These are phyloP conservation scores for Ensete ventricosum DNA, from an alignment of 176 grass and related monocot species.

Conservation along the genomic window DNA sequence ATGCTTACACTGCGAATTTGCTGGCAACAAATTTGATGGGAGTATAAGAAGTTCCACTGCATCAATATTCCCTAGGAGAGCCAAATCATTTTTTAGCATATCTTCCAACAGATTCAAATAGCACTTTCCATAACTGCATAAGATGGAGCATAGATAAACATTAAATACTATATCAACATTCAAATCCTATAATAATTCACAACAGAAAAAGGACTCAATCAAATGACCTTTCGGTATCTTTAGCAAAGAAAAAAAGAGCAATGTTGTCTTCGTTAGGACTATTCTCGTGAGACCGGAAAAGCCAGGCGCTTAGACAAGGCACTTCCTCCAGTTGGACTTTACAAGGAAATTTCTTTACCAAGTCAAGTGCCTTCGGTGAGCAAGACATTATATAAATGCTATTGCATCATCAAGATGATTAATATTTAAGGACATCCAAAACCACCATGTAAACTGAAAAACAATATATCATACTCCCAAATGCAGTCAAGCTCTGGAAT, in stretches of 20 bases:
- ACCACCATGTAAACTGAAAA: conserved; percentile 6
- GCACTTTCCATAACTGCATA: conserved; percentile 73
- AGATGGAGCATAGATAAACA: neutral
- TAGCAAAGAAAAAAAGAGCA: conserved; percentile 94
- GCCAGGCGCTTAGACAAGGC: conserved; percentile 66
- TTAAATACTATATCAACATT: neutral
- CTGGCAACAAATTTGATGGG: conserved; percentile 79
- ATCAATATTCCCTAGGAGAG: conserved; percentile 58
- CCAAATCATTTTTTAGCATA: conserved; percentile 74
- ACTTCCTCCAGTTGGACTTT: conserved; percentile 80
- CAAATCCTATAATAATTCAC: neutral
- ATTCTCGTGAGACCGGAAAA: conserved; percentile 50
- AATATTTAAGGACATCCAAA: conserved; percentile 25
- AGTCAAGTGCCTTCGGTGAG: conserved; percentile 49
- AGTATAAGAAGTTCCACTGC: conserved; percentile 76
- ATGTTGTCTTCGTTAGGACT: conserved; percentile 63
- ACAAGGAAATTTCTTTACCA: conserved; percentile 58
- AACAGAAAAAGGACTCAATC: conserved; percentile 3
- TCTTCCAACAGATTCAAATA: conserved; percentile 84
- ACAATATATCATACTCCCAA: conserved; percentile 73
- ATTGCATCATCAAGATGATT: conserved; percentile 14
- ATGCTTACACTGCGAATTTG: conserved; percentile 64
- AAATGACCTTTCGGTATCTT: conserved; percentile 64
- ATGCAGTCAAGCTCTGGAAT: conserved; percentile 62
- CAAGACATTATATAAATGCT: neutral